Conservation (phyloP, 2,329 filamentous ascomycete species). For the Neofusicoccum sp. region DNA sequence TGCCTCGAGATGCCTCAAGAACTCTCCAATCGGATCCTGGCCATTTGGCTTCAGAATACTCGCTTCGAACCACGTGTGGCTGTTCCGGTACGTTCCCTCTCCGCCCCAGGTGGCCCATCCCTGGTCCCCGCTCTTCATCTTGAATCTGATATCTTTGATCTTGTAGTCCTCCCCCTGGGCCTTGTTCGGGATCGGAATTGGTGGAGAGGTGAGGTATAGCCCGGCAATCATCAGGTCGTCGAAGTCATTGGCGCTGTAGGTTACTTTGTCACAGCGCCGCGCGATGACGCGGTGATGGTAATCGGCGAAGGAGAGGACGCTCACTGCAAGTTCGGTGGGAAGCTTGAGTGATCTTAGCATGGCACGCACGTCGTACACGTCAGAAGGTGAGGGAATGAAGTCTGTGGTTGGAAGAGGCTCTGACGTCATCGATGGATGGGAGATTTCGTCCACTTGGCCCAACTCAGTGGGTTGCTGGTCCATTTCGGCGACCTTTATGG, state of each 20-base stretch:
- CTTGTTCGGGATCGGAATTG: not conserved
- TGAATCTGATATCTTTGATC: not conserved
- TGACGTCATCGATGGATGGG: no score
- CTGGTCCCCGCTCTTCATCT: not conserved
- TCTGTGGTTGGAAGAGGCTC: no score
- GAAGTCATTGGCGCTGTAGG: not conserved
- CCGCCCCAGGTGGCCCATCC: not conserved
- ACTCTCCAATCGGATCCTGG: not conserved
- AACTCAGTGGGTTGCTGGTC: no score
- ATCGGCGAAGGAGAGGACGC: not conserved
- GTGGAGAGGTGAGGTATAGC: not conserved
- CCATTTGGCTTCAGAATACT: not conserved
- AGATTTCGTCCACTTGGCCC: no score
- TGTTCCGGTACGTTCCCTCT: not conserved
- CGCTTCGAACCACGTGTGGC: not conserved
- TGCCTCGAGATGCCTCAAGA: not conserved
- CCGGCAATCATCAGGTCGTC: not conserved
- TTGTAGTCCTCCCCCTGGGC: not conserved
- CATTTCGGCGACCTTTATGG: no score
- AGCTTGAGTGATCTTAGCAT: conserved; percentile 26
- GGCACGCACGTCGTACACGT: no score
- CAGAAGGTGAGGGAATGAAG: no score
- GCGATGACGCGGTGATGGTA: not conserved
- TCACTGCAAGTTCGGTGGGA: conserved; percentile 14
- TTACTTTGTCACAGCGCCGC: rapidly evolving